Conservation (phyloP, 2,329 filamentous ascomycete genomes). For the Aspergillus brunneoviolaceus region DNA sequence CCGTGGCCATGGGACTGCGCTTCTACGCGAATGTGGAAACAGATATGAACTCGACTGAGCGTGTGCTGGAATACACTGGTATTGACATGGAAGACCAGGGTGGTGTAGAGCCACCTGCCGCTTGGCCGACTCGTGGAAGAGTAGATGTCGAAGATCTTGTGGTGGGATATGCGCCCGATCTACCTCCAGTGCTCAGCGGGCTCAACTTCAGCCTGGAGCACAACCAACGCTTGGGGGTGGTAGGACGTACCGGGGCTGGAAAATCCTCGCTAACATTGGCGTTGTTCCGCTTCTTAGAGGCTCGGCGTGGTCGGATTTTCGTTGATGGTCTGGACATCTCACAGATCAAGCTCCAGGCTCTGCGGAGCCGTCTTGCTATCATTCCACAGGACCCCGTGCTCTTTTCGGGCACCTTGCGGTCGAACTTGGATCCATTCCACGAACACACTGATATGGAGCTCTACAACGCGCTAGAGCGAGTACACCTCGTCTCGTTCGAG, state of each 20-base stretch:
- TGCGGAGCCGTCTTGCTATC: slow-evolving; percentile 71
- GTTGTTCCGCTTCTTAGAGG: slow-evolving; percentile 25
- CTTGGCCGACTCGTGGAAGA: slow-evolving; percentile 72
- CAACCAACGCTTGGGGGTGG: slow-evolving; percentile 28
- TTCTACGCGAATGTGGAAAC: slow-evolving; percentile 71
- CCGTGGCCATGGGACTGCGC: slow-evolving; percentile 66
- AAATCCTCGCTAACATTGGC: slow-evolving; percentile 29
- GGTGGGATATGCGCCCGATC: slow-evolving; percentile 67
- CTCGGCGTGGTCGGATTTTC: slow-evolving; percentile 17
- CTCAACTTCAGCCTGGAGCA: slow-evolving; percentile 23
- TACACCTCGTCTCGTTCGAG: slow-evolving; percentile 61
- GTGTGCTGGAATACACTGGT: slow-evolving; percentile 72
- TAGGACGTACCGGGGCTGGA: slow-evolving; percentile 30
- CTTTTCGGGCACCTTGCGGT: slow-evolving; percentile 74
- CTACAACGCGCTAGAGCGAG: slow-evolving; percentile 66
- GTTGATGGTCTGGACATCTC: slow-evolving; percentile 50
- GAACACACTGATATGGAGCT: slow-evolving; percentile 68
- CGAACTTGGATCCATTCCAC: slow-evolving; percentile 74
- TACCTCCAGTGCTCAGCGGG: slow-evolving; percentile 46
- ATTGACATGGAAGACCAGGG: slow-evolving; percentile 66
- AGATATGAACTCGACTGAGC: slow-evolving; percentile 75
- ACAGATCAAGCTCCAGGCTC: slow-evolving; percentile 46
- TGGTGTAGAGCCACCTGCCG: slow-evolving; percentile 62
- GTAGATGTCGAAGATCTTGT: slow-evolving; percentile 72
- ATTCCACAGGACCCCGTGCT: slow-evolving; percentile 81